Evolutionary conservation across 2,329 filamentous ascomycete genomes (phyloP).

Genomic region (Tolypocladium guangdongense): DNA sequence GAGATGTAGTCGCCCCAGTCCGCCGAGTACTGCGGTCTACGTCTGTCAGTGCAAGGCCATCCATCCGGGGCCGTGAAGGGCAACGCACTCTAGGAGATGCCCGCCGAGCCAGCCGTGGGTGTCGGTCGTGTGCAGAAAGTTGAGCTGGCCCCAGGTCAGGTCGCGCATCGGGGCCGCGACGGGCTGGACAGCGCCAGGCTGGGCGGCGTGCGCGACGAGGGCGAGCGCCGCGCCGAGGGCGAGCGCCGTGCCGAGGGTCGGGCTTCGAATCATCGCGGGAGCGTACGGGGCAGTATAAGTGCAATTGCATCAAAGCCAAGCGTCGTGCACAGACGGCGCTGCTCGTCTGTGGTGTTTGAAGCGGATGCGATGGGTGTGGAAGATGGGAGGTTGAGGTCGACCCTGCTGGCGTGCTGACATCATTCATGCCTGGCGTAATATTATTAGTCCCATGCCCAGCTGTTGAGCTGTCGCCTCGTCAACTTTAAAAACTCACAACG

Average conservation of each 20-base stretch:
- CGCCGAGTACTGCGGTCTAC: slow-evolving; percentile 76
- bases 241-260: slow-evolving; percentile 17
- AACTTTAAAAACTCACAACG: no score
- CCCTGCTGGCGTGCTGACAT: background rate
- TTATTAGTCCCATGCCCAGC: no score
- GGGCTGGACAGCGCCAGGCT: slow-evolving; percentile 72
- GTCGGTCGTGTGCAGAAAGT: slow-evolving; percentile 94
- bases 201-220: slow-evolving; percentile 37
- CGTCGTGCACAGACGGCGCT: background rate
- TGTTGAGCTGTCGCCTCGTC: no score
- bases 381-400: background rate
- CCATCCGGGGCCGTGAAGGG: background rate
- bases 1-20: slow-evolving; percentile 99
- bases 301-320: background rate
- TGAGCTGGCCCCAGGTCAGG: slow-evolving; percentile 85
- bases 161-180: slow-evolving; percentile 72
- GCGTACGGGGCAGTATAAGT: background rate
- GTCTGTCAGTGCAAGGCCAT: background rate
- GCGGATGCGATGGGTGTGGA: background rate
- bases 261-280: slow-evolving; percentile 15
- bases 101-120: slow-evolving; percentile 94
- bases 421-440: no score
- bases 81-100: slow-evolving; percentile 72
- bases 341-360: background rate
- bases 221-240: slow-evolving; percentile 21